A percentile compares a stretch with the other conserved stretches of the same genome.
Evolutionary conservation across 768 basidiomycete genomes (phyloP).

Genomic region (Mycena vulgaris): DNA sequence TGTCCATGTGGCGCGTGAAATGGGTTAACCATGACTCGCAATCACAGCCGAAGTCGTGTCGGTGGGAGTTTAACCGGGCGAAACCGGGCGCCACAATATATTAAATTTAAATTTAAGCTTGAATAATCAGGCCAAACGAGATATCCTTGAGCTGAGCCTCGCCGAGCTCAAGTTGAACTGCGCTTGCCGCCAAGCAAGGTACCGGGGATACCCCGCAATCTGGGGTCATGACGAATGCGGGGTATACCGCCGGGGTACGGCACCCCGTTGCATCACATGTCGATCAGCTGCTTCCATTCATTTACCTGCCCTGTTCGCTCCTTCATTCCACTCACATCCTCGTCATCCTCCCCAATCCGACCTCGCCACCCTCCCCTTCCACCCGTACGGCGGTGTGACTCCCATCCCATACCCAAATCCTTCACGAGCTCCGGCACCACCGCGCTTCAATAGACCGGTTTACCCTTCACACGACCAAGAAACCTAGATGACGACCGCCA

Average conservation of each 20-base stretch:
- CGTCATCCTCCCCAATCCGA: background rate
- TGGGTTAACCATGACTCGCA: background rate
- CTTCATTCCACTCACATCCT: background rate
- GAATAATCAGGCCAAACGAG: no score
- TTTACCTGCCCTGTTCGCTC: background rate
- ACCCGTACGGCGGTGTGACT: background rate
- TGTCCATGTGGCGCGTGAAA: background rate
- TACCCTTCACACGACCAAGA: constrained; percentile 28
- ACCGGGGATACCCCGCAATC: background rate
- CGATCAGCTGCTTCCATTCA: background rate
- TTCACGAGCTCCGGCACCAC: background rate
- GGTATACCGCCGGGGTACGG: background rate
- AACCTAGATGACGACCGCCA: constrained; percentile 22
- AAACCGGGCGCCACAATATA: background rate
- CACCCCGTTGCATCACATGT: constrained; percentile 14
- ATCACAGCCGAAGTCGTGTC: background rate
- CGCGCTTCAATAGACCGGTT: constrained; percentile 26
- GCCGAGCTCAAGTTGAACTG: no score
- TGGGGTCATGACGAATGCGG: constrained; percentile 10
- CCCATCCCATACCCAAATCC: constrained; percentile 1
- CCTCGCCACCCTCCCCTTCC: background rate
- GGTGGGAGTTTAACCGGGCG: background rate
- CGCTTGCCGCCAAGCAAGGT: no score
- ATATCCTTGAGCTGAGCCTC: no score
- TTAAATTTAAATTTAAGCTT: background rate